Percentiles rank a stretch among this genome's conserved stretches.
Evolutionary conservation across 495 filamentous ascomycete species (phyloP).

Genomic region (Neurospora intermedia): DNA sequence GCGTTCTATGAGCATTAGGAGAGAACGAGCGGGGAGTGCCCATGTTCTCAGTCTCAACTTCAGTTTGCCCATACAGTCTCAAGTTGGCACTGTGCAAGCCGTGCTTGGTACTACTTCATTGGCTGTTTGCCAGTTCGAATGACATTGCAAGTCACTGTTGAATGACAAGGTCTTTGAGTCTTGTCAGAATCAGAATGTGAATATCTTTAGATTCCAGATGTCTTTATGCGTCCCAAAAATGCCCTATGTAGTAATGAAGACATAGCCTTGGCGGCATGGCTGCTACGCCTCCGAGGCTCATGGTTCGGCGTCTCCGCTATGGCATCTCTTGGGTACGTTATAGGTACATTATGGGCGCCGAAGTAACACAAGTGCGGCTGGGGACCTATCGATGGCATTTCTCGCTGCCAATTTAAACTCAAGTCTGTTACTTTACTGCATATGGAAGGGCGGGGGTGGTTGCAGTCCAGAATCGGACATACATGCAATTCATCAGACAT

Average conservation of each 20-base stretch:
- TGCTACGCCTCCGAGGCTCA: neutral
- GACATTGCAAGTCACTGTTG: neutral
- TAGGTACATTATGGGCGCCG: neutral
- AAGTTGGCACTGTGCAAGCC: neutral
- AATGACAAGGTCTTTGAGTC: neutral
- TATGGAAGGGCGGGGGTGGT: neutral
- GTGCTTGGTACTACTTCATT: neutral
- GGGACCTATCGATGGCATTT: neutral
- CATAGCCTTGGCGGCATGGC: neutral
- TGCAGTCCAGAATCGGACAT: neutral
- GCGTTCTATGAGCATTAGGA: neutral
- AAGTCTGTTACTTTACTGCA: neutral
- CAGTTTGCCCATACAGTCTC: too few species aligned
- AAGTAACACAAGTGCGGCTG: neutral
- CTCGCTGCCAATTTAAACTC: neutral
- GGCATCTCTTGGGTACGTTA: neutral
- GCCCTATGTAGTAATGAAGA: neutral
- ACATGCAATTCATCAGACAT: neutral
- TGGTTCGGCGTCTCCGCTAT: neutral
- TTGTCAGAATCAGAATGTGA: neutral
- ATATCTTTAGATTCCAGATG: neutral
- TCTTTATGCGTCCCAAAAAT: neutral
- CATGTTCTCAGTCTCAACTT: too few species aligned
- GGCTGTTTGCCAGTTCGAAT: neutral
- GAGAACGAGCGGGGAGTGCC: neutral